A percentile compares a stretch with the other conserved stretches of the same genome.
Evolutionary conservation across 148 eudicot species (phyloP).

Genomic region (Pharnaceum exiguum): DNA sequence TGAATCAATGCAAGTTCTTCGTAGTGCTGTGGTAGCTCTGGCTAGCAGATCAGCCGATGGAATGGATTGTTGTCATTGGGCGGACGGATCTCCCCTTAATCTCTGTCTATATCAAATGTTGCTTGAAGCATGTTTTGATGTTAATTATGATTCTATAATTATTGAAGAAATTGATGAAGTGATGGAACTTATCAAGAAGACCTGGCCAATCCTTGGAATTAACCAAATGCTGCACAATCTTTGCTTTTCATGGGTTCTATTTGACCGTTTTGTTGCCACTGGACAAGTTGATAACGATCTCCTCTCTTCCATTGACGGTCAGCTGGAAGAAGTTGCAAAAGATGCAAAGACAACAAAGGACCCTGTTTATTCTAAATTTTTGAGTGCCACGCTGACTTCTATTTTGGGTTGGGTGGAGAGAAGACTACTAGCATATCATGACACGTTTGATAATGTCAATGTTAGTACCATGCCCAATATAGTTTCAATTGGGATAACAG

Average conservation of each 20-base stretch:
- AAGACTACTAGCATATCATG: conserved; percentile 96
- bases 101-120: conserved; percentile 80
- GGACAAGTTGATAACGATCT: conserved; percentile 85
- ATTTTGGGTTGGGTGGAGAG: conserved; percentile 96
- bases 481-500: conserved; percentile 80
- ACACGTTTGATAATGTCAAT: conserved; percentile 78
- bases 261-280: conserved; percentile 82
- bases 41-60: conserved; percentile 79
- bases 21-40: conserved; percentile 73
- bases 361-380: conserved; percentile 64
- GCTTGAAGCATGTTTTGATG: conserved; percentile 83
- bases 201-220: conserved; percentile 85
- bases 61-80: conserved; percentile 88
- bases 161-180: conserved; percentile 90
- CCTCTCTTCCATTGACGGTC: conserved; percentile 81
- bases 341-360: conserved; percentile 89
- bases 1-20: conserved; percentile 87
- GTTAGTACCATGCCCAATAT: conserved; percentile 80
- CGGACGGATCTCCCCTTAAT: conserved; percentile 87
- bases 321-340: conserved; percentile 87
- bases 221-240: conserved; percentile 87
- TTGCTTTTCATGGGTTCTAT: conserved; percentile 88
- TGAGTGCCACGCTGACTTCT: conserved; percentile 85
- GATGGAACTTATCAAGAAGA: conserved; percentile 90
- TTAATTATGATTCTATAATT: conserved; percentile 62